Percentiles rank a stretch among this genome's conserved stretches.
phyloP scores from a whole-genome alignment of 306 rosid species.

The Inga oerstediana region DNA sequence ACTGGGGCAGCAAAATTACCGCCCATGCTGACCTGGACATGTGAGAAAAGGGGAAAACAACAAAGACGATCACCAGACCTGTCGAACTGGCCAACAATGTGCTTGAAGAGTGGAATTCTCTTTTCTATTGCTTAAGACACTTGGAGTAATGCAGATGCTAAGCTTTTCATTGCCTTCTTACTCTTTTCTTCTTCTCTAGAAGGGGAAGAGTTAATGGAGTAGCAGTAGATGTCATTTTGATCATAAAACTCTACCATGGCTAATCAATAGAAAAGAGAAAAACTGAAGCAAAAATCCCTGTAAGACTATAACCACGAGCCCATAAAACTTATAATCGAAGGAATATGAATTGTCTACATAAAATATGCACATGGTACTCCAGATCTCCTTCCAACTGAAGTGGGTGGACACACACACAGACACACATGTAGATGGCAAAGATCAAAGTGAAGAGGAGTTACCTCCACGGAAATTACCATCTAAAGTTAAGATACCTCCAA shows the following conservation, averaged over 20 bases:
- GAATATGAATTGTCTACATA: background rate
- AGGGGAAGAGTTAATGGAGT: background rate
- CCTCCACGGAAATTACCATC: background rate
- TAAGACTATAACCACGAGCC: no score
- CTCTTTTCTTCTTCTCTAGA: conserved; percentile 82
- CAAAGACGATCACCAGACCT: no score
- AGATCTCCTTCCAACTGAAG: background rate
- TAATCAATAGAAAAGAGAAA: no score
- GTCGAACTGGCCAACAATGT: no score
- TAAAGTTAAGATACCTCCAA: background rate
- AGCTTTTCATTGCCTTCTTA: conserved; percentile 95
- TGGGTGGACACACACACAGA: background rate
- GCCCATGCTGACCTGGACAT: no score
- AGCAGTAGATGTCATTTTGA: no score
- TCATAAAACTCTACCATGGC: no score
- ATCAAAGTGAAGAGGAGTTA: background rate
- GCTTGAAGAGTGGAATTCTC: no score
- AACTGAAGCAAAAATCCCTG: background rate
- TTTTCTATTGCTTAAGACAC: conserved; percentile 39
- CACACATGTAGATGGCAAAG: background rate
- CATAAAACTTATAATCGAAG: no score
- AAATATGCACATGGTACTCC: background rate
- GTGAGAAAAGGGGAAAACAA: no score
- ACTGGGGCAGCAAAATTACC: no score
- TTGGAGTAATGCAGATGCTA: conserved; percentile 91